phyloP scores from a whole-genome alignment of 148 eudicot genomes.

The Amaranthus palmeri region DNA sequence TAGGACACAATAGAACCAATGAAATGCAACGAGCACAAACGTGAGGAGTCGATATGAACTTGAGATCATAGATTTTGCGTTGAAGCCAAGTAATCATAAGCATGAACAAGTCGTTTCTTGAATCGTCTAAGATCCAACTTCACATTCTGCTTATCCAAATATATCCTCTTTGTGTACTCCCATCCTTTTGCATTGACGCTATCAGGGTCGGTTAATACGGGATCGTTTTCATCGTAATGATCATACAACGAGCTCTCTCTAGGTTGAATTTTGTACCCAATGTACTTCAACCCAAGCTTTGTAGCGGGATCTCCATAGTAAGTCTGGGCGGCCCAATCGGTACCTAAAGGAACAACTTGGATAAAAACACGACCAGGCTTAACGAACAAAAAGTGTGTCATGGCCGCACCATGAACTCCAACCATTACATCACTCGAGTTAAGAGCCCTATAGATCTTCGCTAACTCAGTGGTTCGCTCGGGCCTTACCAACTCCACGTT shows the following conservation, averaged over 20 bases:
- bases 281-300: constrained; percentile 71
- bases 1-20: constrained; percentile 1
- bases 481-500: constrained; percentile 56
- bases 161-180: constrained; percentile 78
- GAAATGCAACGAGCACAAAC: background rate
- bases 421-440: constrained; percentile 76
- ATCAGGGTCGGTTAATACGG: constrained; percentile 55
- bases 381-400: constrained; percentile 77
- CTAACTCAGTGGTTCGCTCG: constrained; percentile 52
- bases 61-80: constrained; percentile 25
- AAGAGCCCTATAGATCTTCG: constrained; percentile 52
- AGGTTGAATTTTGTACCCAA: constrained; percentile 60
- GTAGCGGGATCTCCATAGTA: constrained; percentile 71
- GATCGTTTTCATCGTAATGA: constrained; percentile 52
- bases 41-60: too few species aligned
- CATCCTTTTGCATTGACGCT: constrained; percentile 69
- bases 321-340: constrained; percentile 82
- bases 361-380: constrained; percentile 67
- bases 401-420: constrained; percentile 93
- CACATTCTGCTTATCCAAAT: constrained; percentile 79
- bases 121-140: constrained; percentile 63
- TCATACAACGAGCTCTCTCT: constrained; percentile 78
- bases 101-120: constrained; percentile 53
- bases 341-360: constrained; percentile 77
- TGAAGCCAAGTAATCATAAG: constrained; percentile 46